A percentile compares a stretch with the other conserved stretches of the same genome.
Evolutionary conservation across 2,329 filamentous ascomycete genomes (phyloP).

Genomic region (Talaromyces verruculosus): DNA sequence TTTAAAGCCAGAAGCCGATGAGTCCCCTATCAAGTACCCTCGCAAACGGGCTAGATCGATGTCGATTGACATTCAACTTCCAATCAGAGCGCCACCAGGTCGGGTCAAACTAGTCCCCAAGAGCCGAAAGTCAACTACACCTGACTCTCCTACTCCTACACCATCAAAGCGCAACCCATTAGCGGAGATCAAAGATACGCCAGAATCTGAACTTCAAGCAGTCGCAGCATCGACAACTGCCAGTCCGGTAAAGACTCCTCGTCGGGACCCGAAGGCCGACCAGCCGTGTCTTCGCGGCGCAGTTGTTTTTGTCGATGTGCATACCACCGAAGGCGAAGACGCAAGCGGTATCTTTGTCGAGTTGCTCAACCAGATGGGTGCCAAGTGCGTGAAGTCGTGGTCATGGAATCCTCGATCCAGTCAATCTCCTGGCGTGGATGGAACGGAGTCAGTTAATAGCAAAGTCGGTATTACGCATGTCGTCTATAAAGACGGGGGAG

Average conservation of each 20-base stretch:
- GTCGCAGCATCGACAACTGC: neutral
- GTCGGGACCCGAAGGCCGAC: conserved; percentile 27
- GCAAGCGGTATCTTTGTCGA: conserved; percentile 79
- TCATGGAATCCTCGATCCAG: conserved; percentile 64
- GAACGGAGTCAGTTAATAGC: conserved; percentile 31
- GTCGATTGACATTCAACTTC: conserved; percentile 47
- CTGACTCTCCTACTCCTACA: conserved; percentile 22
- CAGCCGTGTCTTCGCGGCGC: conserved; percentile 63
- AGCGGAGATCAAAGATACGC: neutral
- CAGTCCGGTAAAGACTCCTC: conserved; percentile 22
- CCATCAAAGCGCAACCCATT: conserved; percentile 25
- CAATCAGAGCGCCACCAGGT: conserved; percentile 35
- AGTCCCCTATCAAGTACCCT: conserved; percentile 48
- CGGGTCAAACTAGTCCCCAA: conserved; percentile 26
- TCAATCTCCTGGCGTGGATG: conserved; percentile 36
- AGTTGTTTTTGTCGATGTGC: conserved; percentile 79
- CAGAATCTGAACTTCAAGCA: neutral
- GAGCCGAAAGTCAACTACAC: conserved; percentile 28
- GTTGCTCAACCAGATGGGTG: conserved; percentile 76
- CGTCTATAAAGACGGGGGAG: conserved; percentile 83
- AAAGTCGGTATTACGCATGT: conserved; percentile 82
- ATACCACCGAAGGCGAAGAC: conserved; percentile 77
- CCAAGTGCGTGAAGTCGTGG: conserved; percentile 74
- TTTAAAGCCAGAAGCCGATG: conserved; percentile 63
- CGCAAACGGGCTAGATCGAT: conserved; percentile 54